Evolutionary conservation across 306 rosid genomes (phyloP), one percentile per base, ranked within the genome.

Genomic region (Cicer pinnatifidum): DNA sequence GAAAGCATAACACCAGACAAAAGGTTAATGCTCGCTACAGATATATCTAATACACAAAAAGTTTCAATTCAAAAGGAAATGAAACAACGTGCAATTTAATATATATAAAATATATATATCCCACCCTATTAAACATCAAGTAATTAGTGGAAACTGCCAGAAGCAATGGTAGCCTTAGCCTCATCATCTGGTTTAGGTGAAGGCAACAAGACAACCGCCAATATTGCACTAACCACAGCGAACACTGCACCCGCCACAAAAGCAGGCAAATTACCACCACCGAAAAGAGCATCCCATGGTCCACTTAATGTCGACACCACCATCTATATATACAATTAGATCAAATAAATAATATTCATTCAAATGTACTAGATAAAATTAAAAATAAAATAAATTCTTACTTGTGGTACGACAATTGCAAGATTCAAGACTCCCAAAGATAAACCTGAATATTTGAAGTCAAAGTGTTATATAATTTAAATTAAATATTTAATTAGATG

Each of bases 221-320:
- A 44, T 11, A 66, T 0, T 2, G 19, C 71, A 45, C 71, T 66
- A 5, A 66, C 12, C 5, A 4, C 71, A 0, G 56, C 56, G 2
- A 40, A 40, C 19, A 66, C 40, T 0, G 71, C 71, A 0, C 12
- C 71, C 71, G 45, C 71, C 71, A 66, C 53, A 10, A 66, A 66
- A 6, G 71, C 53, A 7, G 71, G 56, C 40, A 66, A 66, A 45
- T 66, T 66, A 16, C 71, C 71, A 45, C 71, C 71, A 19, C 71
- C 71, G 20, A 66, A 66, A 6, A 66, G 1, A 2, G 20, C 56
- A 45, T 66, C 71, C 39, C 71, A 66, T 44, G 71, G 71, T 66
- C 71, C 71, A 45, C 11, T 66, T 7, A 66, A 3, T 44, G 40
- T 11, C 3, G 54, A 45, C 40, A 66, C 54, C 1, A 66, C 3